These are phyloP conservation scores for Citrus medica DNA, from an alignment of 345 rosid genomes.

Conservation along the genomic window DNA sequence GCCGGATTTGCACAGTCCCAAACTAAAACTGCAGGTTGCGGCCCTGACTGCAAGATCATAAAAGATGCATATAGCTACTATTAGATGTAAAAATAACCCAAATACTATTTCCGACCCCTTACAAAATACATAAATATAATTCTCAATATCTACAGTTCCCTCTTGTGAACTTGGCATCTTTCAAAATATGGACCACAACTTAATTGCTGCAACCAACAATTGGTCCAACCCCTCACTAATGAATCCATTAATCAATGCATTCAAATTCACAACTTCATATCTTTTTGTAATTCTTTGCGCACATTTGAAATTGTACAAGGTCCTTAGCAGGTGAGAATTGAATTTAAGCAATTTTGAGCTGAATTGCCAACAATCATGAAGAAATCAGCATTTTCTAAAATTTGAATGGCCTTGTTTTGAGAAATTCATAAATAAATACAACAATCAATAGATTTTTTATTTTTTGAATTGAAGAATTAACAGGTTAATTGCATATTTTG, in stretches of 20 bases:
- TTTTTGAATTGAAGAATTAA: too few relatives aligned
- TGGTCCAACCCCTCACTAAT: too few relatives aligned
- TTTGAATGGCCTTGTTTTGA: too few relatives aligned
- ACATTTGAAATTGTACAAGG: neutral
- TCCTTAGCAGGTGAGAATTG: too few relatives aligned
- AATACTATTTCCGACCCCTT: neutral
- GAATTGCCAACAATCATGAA: neutral
- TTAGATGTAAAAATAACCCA: neutral
- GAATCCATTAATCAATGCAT: too few relatives aligned
- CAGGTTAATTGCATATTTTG: neutral
- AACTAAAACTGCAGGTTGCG: constrained; percentile 72
- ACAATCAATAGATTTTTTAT: too few relatives aligned
- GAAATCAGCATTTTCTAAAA: neutral
- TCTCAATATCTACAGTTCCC: neutral
- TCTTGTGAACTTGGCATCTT: neutral
- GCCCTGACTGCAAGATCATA: constrained; percentile 53
- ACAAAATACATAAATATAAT: neutral
- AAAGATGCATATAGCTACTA: constrained; percentile 13
- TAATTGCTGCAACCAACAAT: too few relatives aligned
- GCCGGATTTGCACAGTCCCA: constrained; percentile 55
- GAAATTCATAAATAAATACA: too few relatives aligned
- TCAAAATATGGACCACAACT: neutral
- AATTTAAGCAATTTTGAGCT: neutral
- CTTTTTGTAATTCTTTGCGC: neutral
- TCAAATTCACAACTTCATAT: too few relatives aligned